Percentiles rank a stretch among this genome's conserved stretches.
phyloP scores from a whole-genome alignment of 768 basidiomycete genomes.

The Pleurotus ostreatus region DNA sequence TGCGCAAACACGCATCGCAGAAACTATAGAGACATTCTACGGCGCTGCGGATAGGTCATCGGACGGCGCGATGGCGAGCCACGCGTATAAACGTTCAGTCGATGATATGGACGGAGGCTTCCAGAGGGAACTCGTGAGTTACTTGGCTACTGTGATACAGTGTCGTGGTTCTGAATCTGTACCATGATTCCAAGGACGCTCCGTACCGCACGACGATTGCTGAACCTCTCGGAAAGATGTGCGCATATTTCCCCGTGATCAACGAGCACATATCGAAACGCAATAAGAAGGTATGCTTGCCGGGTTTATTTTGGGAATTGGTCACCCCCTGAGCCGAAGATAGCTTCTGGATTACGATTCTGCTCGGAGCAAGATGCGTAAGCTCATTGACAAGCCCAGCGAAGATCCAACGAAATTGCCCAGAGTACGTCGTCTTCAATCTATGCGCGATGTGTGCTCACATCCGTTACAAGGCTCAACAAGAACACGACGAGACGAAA shows the following conservation, averaged over 20 bases:
- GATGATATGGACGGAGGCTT: conserved; percentile 90
- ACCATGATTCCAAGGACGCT: conserved; percentile 56
- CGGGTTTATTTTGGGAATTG: not conserved
- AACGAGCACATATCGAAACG: conserved; percentile 93
- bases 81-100: conserved; percentile 93
- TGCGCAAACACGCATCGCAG: conserved; percentile 89
- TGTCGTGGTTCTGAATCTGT: too few species aligned
- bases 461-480: conserved; percentile 63
- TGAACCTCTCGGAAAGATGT: conserved; percentile 96
- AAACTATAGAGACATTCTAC: conserved; percentile 93
- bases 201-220: conserved; percentile 94
- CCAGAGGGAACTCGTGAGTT: conserved; percentile 75
- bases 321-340: not conserved
- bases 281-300: conserved; percentile 79
- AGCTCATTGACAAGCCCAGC: conserved; percentile 85
- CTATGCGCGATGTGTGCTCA: too few species aligned
- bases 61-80: conserved; percentile 94
- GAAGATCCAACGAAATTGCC: conserved; percentile 93
- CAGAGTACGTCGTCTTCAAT: conserved; percentile 41
- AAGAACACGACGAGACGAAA: conserved; percentile 92
- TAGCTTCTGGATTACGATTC: conserved; percentile 96
- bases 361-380: conserved; percentile 85
- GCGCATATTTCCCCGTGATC: conserved; percentile 88
- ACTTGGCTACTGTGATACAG: not conserved
- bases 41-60: conserved; percentile 77